Evolutionary conservation across 1,284 basidiomycete genomes (phyloP), one percentile per base, ranked within the genome.

Genomic region (Trichosporon sp.): DNA sequence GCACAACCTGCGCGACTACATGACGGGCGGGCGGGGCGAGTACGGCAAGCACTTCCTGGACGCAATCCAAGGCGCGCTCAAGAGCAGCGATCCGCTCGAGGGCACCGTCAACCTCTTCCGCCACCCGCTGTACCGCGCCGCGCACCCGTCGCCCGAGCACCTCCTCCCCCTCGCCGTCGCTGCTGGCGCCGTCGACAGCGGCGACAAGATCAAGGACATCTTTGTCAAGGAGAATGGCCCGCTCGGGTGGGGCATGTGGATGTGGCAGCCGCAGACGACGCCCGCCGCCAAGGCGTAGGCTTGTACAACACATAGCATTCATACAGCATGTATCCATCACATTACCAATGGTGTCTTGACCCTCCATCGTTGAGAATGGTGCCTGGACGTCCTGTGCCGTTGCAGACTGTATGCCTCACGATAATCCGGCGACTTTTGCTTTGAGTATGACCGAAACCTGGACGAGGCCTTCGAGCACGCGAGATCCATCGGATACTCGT

Each of bases 81-180:
- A 60, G 3, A 75, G 75, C 29, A 13, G 68, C 3, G 62, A 71
- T 7, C 70, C 75, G 1, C 31, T 75, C 3, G 64, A 73, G 25
- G 66, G 68, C 6, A 68, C 73, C 1, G 64, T 76, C 64, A 64
- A 69, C 29, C 74, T 83, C 23, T 72, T 78, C 68, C 44, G 68
- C 21, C 77, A 82, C 65, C 75, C 78, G 2, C 23, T 73, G 8
- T 83, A 77, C 73, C 76, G 75, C 67, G 25, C 67, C 7, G 80
- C 83, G 11, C 81, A 83, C 71, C 83, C 83, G 0, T 79, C 80
- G 3, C 75, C 78, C 3, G 83, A 83, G 70, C 83, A 83, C 72
- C 74, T 83, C 21, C 72, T 80, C 8, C 81, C 81, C 1, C 64
- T 83, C 9, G 74, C 78, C 23, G 80, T 83, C 1, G 75, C 78